Evolutionary conservation across 495 filamentous ascomycete species (phyloP).

Genomic region (Annulohypoxylon maeteangense): DNA sequence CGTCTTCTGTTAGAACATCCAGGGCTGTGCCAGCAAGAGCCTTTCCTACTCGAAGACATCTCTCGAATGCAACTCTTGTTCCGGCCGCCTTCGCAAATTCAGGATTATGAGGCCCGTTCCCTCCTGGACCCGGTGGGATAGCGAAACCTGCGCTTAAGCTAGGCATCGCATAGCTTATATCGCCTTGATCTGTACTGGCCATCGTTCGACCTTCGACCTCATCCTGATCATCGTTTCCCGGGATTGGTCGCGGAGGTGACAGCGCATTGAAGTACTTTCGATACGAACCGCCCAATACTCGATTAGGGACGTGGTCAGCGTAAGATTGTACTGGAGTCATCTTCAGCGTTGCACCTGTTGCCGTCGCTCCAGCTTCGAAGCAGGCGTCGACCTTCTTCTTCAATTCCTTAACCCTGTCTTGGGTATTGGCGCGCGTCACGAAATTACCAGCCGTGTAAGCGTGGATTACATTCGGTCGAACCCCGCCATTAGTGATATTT

Average conservation of each 20-base stretch:
- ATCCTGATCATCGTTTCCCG: constrained; percentile 58
- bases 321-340: constrained; percentile 62
- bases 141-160: constrained; percentile 68
- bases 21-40: constrained; percentile 64
- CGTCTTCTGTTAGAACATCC: constrained; percentile 61
- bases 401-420: constrained; percentile 59
- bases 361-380: constrained; percentile 68
- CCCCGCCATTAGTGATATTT: constrained; percentile 68
- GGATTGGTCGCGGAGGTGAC: constrained; percentile 52
- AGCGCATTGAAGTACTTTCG: constrained; percentile 62
- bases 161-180: constrained; percentile 72
- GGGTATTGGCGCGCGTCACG: constrained; percentile 61
- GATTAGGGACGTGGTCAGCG: constrained; percentile 69
- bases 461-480: constrained; percentile 71
- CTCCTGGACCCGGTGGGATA: constrained; percentile 59
- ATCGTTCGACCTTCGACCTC: constrained; percentile 61
- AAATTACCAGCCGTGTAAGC: constrained; percentile 64
- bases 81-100: constrained; percentile 68
- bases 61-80: constrained; percentile 62
- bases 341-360: constrained; percentile 66
- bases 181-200: constrained; percentile 70
- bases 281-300: constrained; percentile 64
- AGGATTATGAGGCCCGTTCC: constrained; percentile 67
- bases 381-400: constrained; percentile 64
- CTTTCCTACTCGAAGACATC: constrained; percentile 65